These are phyloP conservation scores for Euphorbia pulcherrima DNA, from an alignment of 345 rosid genomes.

Conservation along the genomic window DNA sequence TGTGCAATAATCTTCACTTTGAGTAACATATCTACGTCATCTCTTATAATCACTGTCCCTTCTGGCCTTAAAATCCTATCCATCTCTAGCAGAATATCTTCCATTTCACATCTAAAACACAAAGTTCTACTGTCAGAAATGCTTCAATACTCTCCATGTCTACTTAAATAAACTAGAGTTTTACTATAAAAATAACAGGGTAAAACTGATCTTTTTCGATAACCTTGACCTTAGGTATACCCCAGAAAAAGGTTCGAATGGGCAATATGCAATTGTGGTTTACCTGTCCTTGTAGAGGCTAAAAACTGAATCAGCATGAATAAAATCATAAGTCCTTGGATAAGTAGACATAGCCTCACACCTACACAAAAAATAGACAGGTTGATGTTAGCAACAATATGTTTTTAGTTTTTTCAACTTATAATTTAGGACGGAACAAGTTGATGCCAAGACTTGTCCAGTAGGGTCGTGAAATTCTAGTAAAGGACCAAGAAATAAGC, in stretches of 20 bases:
- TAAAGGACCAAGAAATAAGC: too few species aligned
- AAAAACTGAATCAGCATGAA: constrained; percentile 77
- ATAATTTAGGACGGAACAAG: too few species aligned
- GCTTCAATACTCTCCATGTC: background rate
- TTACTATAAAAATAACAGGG: too few species aligned
- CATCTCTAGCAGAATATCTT: constrained; percentile 72
- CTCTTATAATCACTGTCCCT: constrained; percentile 76
- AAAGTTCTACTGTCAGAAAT: background rate
- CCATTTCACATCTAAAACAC: constrained; percentile 61
- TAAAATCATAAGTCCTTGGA: constrained; percentile 88
- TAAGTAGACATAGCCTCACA: constrained; percentile 95
- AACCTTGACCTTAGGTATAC: too few species aligned
- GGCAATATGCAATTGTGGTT: background rate
- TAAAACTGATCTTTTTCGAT: too few species aligned
- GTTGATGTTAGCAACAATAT: background rate
- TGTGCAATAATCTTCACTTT: constrained; percentile 55
- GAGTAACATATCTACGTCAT: constrained; percentile 71
- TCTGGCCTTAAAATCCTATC: constrained; percentile 83
- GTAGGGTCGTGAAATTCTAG: too few species aligned
- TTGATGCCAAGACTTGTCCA: too few species aligned
- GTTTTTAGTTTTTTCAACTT: too few species aligned
- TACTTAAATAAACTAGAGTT: too few species aligned
- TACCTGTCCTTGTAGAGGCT: constrained; percentile 61
- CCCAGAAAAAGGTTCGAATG: too few species aligned
- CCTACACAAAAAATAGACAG: constrained; percentile 25